phyloP scores from a whole-genome alignment of 2,329 filamentous ascomycete genomes.

The Aspergillus neotritici region DNA sequence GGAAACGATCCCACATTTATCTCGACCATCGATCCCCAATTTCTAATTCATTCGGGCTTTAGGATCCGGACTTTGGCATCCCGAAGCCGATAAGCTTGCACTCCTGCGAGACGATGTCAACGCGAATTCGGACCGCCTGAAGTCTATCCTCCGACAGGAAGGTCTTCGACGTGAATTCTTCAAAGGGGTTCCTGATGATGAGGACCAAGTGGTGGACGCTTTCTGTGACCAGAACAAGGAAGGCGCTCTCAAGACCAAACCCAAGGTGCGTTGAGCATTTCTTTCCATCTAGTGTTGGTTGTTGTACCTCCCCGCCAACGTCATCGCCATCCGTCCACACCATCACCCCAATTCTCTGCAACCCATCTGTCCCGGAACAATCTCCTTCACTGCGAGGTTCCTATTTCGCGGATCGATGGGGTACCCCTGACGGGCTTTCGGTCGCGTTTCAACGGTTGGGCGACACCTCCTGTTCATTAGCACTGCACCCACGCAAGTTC shows the following conservation, averaged over 20 bases:
- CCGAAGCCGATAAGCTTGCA: slow-evolving; percentile 61
- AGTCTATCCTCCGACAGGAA: slow-evolving; percentile 58
- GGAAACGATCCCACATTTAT: too few species aligned
- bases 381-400: too few species aligned
- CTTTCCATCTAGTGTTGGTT: background rate
- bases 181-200: slow-evolving; percentile 48
- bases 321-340: too few species aligned
- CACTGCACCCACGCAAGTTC: too few species aligned
- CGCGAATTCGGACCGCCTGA: slow-evolving; percentile 63
- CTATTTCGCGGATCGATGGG: too few species aligned
- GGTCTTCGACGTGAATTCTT: slow-evolving; percentile 62
- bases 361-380: too few species aligned
- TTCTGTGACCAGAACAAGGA: slow-evolving; percentile 66
- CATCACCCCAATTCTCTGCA: too few species aligned
- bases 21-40: background rate
- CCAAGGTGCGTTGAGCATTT: slow-evolving; percentile 58
- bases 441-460: too few species aligned
- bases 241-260: slow-evolving; percentile 75
- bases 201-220: slow-evolving; percentile 59
- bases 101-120: slow-evolving; percentile 70
- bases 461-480: too few species aligned
- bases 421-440: too few species aligned
- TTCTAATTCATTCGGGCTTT: slow-evolving; percentile 12
- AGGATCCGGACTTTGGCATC: slow-evolving; percentile 78
- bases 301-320: background rate